Evolutionary conservation across 306 rosid species (phyloP).

Genomic region (Quercus agrifolia): DNA sequence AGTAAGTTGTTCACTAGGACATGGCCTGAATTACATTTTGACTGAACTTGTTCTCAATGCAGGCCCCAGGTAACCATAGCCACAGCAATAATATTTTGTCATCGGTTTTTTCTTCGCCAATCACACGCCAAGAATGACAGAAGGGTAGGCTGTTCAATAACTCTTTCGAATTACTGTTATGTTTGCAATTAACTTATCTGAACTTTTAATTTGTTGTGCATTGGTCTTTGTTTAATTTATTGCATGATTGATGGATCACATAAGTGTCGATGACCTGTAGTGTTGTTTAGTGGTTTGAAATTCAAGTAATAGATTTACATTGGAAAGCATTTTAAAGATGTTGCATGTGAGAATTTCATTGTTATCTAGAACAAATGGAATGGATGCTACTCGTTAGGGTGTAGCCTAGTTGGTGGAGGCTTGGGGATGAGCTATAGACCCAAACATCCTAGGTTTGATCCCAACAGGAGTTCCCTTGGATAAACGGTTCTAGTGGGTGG

Average conservation of each 20-base stretch:
- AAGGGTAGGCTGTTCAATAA: conserved; percentile 50
- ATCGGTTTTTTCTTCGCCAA: conserved; percentile 92
- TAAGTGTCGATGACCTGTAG: neutral
- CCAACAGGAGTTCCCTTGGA: too few relatives aligned
- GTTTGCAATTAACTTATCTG: neutral
- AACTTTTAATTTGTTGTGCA: neutral
- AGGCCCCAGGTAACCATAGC: conserved; percentile 99
- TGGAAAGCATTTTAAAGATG: neutral
- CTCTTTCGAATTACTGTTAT: neutral
- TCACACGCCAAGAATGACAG: conserved; percentile 97
- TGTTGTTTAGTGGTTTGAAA: neutral
- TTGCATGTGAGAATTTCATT: neutral
- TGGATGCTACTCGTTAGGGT: neutral
- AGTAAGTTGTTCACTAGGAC: neutral
- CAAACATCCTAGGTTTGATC: too few relatives aligned
- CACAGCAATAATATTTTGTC: conserved; percentile 94
- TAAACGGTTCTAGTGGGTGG: too few relatives aligned
- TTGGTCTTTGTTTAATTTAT: neutral
- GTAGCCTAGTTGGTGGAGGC: too few relatives aligned
- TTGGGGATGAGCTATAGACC: too few relatives aligned
- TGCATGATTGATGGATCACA: neutral
- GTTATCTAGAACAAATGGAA: neutral
- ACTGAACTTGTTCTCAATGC: conserved; percentile 31
- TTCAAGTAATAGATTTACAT: neutral
- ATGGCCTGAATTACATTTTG: neutral